phyloP scores from a whole-genome alignment of 768 basidiomycete species.

The Boletus patriciae region DNA sequence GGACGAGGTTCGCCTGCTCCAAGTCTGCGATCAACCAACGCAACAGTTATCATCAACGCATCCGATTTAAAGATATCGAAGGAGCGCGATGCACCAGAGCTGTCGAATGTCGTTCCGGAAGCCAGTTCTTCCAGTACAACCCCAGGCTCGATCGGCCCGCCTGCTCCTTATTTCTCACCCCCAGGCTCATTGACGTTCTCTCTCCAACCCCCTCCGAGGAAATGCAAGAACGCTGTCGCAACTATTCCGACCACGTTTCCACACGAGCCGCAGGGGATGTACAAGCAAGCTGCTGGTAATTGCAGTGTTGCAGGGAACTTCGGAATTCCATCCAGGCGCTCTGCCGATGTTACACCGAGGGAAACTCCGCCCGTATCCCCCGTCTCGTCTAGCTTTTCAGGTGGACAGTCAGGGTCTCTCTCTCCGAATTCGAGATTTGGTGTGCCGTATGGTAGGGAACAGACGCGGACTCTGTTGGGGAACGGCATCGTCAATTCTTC shows the following conservation, averaged over 20 bases:
- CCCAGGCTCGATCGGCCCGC: constrained; percentile 25
- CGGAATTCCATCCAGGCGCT: constrained; percentile 20
- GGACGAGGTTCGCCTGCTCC: constrained; percentile 25
- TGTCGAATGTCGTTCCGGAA: constrained; percentile 13
- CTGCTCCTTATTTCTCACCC: constrained; percentile 29
- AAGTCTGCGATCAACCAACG: constrained; percentile 25
- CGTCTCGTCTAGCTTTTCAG: constrained; percentile 3
- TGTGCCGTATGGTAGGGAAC: background rate
- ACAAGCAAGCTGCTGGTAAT: constrained; percentile 28
- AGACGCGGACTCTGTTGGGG: background rate
- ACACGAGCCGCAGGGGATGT: constrained; percentile 21
- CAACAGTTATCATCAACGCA: constrained; percentile 21
- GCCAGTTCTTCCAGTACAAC: constrained; percentile 27
- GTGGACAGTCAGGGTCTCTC: constrained; percentile 2
- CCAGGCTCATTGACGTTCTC: constrained; percentile 32
- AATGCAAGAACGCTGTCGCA: constrained; percentile 20
- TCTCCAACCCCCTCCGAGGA: constrained; percentile 37
- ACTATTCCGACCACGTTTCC: background rate
- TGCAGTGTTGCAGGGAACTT: constrained; percentile 33
- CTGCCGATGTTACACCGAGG: constrained; percentile 10
- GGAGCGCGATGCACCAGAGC: constrained; percentile 33
- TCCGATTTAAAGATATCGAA: constrained; percentile 42
- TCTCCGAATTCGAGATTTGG: background rate
- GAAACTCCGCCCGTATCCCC: constrained; percentile 10
- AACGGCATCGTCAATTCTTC: background rate